Conservation (phyloP, 2,329 filamentous ascomycete species). For the Mycocentrospora acerina region DNA sequence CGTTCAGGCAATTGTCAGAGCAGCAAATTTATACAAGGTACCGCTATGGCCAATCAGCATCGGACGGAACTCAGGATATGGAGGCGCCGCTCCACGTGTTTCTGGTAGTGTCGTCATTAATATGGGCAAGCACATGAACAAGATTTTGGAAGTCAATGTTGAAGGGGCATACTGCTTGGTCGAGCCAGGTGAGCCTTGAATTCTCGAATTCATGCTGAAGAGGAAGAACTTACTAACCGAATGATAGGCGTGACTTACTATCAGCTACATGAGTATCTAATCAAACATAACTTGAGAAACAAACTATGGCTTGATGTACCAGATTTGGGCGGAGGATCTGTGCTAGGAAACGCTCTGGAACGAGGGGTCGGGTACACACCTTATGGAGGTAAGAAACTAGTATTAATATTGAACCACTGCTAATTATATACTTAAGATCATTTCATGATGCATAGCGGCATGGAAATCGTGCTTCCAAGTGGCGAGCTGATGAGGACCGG, state of each 20-base stretch:
- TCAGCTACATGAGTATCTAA: conserved; percentile 48
- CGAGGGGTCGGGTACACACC: conserved; percentile 39
- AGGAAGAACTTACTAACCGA: too few species aligned
- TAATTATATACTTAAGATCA: conserved; percentile 25
- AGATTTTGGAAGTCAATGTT: conserved; percentile 42
- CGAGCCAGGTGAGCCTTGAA: conserved; percentile 49
- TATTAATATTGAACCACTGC: neutral
- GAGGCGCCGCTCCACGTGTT: conserved; percentile 51
- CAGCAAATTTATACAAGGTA: conserved; percentile 32
- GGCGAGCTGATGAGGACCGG: conserved; percentile 44
- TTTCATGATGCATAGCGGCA: conserved; percentile 37
- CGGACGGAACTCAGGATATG: conserved; percentile 52
- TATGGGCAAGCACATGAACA: conserved; percentile 46
- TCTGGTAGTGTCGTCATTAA: conserved; percentile 49
- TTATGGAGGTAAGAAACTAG: conserved; percentile 16
- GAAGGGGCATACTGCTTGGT: conserved; percentile 43
- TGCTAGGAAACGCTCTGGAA: conserved; percentile 37
- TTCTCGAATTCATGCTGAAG: neutral
- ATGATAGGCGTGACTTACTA: conserved; percentile 52
- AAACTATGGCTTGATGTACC: conserved; percentile 47
- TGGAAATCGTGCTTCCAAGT: conserved; percentile 47
- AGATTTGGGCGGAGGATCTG: conserved; percentile 32
- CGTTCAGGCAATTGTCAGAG: conserved; percentile 21
- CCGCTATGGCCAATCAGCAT: conserved; percentile 37
- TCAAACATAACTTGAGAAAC: conserved; percentile 36